Conservation (phyloP, 1,139 yeast genomes). For the Geotrichum reessii region DNA sequence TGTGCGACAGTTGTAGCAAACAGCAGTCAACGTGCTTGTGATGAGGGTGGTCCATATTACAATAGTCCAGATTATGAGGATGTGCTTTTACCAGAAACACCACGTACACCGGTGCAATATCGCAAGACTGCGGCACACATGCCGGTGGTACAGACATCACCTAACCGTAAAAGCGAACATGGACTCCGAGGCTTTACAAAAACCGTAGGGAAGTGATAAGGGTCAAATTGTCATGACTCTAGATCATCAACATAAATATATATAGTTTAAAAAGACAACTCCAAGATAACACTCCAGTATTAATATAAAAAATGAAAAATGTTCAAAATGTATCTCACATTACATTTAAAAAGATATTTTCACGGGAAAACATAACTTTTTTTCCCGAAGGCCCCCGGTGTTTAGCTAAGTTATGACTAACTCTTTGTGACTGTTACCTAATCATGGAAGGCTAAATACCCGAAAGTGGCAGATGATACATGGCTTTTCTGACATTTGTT, state of each 20-base stretch:
- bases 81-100: background rate
- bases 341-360: background rate
- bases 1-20: no score
- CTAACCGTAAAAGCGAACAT: conserved; percentile 8
- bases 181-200: conserved; percentile 1
- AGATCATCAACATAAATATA: no score
- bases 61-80: background rate
- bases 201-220: background rate
- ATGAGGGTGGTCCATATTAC: no score
- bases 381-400: background rate
- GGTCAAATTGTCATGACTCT: no score
- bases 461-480: background rate
- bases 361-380: background rate
- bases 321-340: background rate
- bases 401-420: background rate
- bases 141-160: background rate
- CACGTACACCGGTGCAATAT: background rate
- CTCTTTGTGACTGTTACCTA: background rate
- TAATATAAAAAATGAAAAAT: background rate
- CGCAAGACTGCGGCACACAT: background rate
- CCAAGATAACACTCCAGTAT: background rate
- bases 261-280: background rate
- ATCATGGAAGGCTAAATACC: background rate
- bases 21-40: no score
- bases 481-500: background rate